Base-by-base conservation (phyloP, 345 rosid species). In the Melaleuca alternifolia region DNA sequence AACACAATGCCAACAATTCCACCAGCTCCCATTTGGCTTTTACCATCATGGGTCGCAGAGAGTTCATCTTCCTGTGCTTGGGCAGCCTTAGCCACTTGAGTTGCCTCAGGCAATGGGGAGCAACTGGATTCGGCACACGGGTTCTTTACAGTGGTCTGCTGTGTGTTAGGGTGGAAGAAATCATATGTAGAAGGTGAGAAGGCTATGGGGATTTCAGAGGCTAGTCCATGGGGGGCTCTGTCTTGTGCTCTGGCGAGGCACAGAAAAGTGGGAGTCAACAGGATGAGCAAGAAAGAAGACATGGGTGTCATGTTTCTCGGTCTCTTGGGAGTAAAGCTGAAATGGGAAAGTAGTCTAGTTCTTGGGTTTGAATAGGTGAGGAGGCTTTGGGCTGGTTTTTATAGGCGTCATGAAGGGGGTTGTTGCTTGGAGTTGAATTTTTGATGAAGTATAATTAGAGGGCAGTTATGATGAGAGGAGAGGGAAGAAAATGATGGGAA, bases 181-280 rank as follows among this genome's bases (percentile, higher is more conserved):
- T 93, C 94, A 86, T 91, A 92, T 23, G 98, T 97, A 51, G 97
- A 92, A 10, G 99, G 98, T 20, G 99, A 91, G 84, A 97, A 94
- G 5, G 98, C 96, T 87, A 86, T 52, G 1, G 99, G 99, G 11
- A 54, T 93, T 89, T 94, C 96, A 54, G 93, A 85, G 71, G 85
- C 92, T 1, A 97, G 90, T 5, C 99, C 99, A 83, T 97, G 99
- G 84, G 99, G 99, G 86, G 98, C 98, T 90, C 99, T 92, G 37
- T 86, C 96, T 87, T 96, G 94, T 26, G 94, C 97, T 79, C 54
- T 83, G 50, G 92, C 91, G 4, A 88, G 51, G 85, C 88, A 89
- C 44, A 92, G 77, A 85, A 92, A 51, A 83, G 93, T 13, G 46
- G 90, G 46, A 89, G 88, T 83, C 83, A 89, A 90, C 61, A 89